These are phyloP conservation scores for Cairneyella variabilis DNA, from an alignment of 495 filamentous ascomycete genomes.

Conservation along the genomic window DNA sequence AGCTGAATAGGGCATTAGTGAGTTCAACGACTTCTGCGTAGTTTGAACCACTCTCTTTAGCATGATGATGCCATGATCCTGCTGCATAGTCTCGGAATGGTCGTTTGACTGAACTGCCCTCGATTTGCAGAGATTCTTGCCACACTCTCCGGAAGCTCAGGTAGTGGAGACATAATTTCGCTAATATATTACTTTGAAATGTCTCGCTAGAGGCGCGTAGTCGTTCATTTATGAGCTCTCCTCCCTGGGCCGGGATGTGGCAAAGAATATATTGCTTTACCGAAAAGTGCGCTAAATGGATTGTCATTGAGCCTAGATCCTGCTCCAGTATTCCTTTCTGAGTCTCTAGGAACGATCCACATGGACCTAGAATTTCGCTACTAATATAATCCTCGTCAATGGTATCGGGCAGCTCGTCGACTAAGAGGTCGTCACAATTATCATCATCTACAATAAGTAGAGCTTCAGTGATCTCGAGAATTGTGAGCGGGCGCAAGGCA, in stretches of 20 bases:
- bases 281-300: slow-evolving; percentile 28
- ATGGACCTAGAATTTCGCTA: slow-evolving; percentile 25
- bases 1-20: slow-evolving; percentile 11
- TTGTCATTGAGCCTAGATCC: slow-evolving; percentile 12
- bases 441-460: slow-evolving; percentile 17
- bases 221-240: slow-evolving; percentile 4
- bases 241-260: slow-evolving; percentile 3
- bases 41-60: neutral
- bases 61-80: slow-evolving; percentile 15
- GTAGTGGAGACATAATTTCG: slow-evolving; percentile 23
- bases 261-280: slow-evolving; percentile 27
- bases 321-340: neutral
- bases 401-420: slow-evolving; percentile 26
- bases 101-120: neutral
- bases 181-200: slow-evolving; percentile 18
- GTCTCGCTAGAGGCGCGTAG: slow-evolving; percentile 2
- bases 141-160: slow-evolving; percentile 7
- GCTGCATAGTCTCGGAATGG: slow-evolving; percentile 21
- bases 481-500: slow-evolving; percentile 22
- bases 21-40: slow-evolving; percentile 8
- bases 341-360: slow-evolving; percentile 27
- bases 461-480: slow-evolving; percentile 28
- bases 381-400: slow-evolving; percentile 26
- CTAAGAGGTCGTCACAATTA: slow-evolving; percentile 10
- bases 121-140: neutral